Evolutionary conservation across 768 basidiomycete genomes (phyloP).

Genomic region (Tricholomella constricta): DNA sequence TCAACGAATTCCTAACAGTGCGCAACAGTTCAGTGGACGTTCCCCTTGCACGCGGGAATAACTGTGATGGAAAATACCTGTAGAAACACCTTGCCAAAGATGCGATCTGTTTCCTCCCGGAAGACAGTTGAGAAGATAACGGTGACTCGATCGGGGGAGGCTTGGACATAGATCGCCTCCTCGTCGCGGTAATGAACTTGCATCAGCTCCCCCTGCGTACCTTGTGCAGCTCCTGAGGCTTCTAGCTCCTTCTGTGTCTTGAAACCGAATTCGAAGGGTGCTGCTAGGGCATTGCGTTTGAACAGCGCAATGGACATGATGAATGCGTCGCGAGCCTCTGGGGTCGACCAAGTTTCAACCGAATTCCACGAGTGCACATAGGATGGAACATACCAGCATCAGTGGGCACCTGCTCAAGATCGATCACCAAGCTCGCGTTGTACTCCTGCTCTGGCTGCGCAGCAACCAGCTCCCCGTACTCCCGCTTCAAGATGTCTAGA

Average conservation of each 20-base stretch:
- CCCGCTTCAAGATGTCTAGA: conserved; percentile 70
- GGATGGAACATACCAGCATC: conserved; percentile 61
- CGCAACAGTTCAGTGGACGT: conserved; percentile 3
- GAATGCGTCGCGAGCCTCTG: conserved; percentile 80
- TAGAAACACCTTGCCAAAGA: conserved; percentile 97
- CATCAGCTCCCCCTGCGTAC: conserved; percentile 82
- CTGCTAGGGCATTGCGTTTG: conserved; percentile 92
- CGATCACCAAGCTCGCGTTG: conserved; percentile 83
- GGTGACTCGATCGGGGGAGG: conserved; percentile 92
- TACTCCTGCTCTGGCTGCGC: conserved; percentile 82
- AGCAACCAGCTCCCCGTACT: conserved; percentile 77
- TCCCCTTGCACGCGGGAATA: neutral
- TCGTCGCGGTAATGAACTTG: conserved; percentile 93
- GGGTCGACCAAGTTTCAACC: conserved; percentile 7
- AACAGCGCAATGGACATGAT: conserved; percentile 81
- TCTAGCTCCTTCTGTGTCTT: conserved; percentile 83
- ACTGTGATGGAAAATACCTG: conserved; percentile 58
- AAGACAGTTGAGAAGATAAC: conserved; percentile 98
- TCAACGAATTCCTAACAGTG: conserved; percentile 91
- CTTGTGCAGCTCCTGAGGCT: conserved; percentile 58
- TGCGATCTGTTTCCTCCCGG: conserved; percentile 94
- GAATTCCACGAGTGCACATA: neutral
- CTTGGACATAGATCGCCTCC: conserved; percentile 95
- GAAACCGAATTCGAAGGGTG: conserved; percentile 92
- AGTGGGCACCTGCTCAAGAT: conserved; percentile 83